These are phyloP conservation scores for Aspergillus sp. DNA, from an alignment of 2,329 filamentous ascomycete species.

Conservation along the genomic window DNA sequence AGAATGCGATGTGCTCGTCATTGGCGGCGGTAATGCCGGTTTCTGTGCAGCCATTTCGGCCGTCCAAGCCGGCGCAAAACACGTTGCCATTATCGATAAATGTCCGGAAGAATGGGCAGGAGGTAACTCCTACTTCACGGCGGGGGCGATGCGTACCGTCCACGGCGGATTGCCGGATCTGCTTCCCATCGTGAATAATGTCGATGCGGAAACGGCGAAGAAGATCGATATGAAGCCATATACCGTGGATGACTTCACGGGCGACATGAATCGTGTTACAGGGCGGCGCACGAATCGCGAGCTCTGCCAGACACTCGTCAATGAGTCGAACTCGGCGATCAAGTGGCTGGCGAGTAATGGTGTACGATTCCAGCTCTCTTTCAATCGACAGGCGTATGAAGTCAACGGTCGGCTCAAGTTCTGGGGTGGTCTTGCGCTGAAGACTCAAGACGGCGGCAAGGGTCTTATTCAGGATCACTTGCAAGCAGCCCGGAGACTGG, in stretches of 20 bases:
- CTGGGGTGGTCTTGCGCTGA: conserved; percentile 66
- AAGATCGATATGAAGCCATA: conserved; percentile 63
- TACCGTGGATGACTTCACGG: conserved; percentile 54
- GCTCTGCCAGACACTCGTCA: conserved; percentile 53
- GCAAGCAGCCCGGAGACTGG: conserved; percentile 45
- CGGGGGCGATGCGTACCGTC: conserved; percentile 62
- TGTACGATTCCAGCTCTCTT: conserved; percentile 60
- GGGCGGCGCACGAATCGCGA: conserved; percentile 54
- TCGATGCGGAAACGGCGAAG: conserved; percentile 46
- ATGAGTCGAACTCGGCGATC: conserved; percentile 53
- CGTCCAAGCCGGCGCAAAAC: conserved; percentile 35
- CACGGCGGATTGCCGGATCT: conserved; percentile 60
- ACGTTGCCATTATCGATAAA: conserved; percentile 62
- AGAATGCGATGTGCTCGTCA: conserved; percentile 49
- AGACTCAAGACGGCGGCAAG: conserved; percentile 61
- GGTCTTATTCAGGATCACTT: conserved; percentile 56
- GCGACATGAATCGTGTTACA: conserved; percentile 61
- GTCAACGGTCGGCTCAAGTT: conserved; percentile 64
- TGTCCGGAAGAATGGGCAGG: conserved; percentile 61
- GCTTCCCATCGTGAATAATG: conserved; percentile 63
- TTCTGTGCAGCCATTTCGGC: conserved; percentile 63
- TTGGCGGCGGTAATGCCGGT: conserved; percentile 66
- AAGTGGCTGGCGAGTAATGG: conserved; percentile 60
- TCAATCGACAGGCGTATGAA: conserved; percentile 67
- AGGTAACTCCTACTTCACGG: conserved; percentile 67